These are phyloP conservation scores for Arthroderma uncinatum DNA, from an alignment of 2,329 filamentous ascomycete species.

Conservation along the genomic window DNA sequence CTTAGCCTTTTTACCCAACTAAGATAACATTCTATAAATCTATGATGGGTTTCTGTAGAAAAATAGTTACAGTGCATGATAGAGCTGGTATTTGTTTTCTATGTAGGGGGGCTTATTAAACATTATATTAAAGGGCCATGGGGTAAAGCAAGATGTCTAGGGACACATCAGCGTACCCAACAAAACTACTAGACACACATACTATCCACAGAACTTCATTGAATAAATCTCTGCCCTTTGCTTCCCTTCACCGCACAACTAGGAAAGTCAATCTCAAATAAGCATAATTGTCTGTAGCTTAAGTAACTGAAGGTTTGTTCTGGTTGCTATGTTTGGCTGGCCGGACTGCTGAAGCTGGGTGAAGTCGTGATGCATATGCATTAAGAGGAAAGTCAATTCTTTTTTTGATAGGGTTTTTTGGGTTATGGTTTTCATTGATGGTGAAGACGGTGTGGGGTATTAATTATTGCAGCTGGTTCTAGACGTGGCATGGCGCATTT, in stretches of 20 bases:
- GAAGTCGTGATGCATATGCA: not conserved
- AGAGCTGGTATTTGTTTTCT: not conserved
- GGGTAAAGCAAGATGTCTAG: not conserved
- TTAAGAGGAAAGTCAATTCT: not conserved
- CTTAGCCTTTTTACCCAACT: not conserved
- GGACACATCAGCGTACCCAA: not conserved
- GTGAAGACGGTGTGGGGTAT: not conserved
- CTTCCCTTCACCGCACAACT: not conserved
- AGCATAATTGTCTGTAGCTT: not conserved
- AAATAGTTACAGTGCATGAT: no score
- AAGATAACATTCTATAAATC: not conserved
- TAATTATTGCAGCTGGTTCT: not conserved
- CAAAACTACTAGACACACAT: not conserved
- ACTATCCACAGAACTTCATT: not conserved
- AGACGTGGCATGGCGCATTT: not conserved
- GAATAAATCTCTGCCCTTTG: not conserved
- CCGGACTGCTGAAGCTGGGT: not conserved
- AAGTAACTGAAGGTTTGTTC: not conserved
- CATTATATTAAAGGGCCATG: not conserved
- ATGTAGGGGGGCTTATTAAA: not conserved
- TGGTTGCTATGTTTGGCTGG: not conserved
- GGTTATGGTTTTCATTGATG: not conserved
- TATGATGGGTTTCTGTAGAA: not conserved
- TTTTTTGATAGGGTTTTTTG: not conserved
- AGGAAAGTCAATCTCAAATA: not conserved